Base-by-base conservation (phyloP, 2,329 filamentous ascomycete genomes). In the Trichoderma sp. region DNA sequence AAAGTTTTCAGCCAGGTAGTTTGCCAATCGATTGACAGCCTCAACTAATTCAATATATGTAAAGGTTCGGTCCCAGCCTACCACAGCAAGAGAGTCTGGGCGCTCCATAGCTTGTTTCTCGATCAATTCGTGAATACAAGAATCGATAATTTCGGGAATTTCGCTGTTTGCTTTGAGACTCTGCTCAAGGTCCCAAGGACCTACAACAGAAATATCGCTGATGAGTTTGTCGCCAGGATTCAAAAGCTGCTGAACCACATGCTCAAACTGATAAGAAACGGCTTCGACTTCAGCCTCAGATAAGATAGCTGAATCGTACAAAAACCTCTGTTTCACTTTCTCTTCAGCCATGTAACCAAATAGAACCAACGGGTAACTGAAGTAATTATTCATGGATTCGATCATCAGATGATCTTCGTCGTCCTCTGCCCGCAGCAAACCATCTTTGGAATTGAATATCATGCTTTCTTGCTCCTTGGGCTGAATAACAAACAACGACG, bases 361-460 rank as follows among this genome's bases (percentile, higher is more conserved):
- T 8, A 78, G 35, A 21, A 78, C 77, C 38, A 78, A 27, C 1
- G 77, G 77, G 24, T 78, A 78, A 16, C 69, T 78, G 53, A 78
- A 78, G 18, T 78, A 78, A 31, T 69, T 74, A 16, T 74, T 38
- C 63, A 75, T 68, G 4, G 67, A 65, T 9, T 75, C 67, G 3
- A 65, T 45, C 60, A 35, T 45, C 18, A 72, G 24, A 21, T 72
- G 41, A n/a, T 72, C 74, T 14, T 75, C 74, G 1, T 72, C 59
- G 12, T 1, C 60, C 14, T 35, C 41, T 5, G 60, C 16, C 1
- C 18, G 35, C 16, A 75, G 24, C 12, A 75, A 14, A 38, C 73
- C 73, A 50, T 75, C 60, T 1, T 29, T 50, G 12, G 1, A 7
- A 9, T 67, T 74, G 4, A 74, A 67, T 6, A 66, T 50, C 24